Percentiles rank a stretch among this genome's conserved stretches.
Conservation (phyloP, 768 basidiomycete genomes). For the Tulasnella sp. region DNA sequence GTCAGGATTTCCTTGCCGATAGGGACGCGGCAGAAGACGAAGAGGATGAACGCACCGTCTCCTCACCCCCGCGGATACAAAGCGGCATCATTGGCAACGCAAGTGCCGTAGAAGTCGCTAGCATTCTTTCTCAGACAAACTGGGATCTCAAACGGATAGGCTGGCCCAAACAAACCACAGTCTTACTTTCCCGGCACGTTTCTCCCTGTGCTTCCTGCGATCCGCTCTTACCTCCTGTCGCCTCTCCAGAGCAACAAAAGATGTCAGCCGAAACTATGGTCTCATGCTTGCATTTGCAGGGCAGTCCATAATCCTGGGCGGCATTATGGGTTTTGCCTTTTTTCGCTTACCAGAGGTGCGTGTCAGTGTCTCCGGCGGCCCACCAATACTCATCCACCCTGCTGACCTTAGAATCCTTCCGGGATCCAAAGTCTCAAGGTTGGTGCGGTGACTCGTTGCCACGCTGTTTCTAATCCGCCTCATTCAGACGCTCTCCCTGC, state of each 20-base stretch:
- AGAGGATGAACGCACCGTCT: not conserved
- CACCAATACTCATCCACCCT: too few species aligned
- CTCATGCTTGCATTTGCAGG: conserved; percentile 16
- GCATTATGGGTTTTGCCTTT: conserved; percentile 32
- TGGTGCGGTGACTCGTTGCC: not conserved
- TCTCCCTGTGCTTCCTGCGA: not conserved
- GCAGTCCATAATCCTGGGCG: conserved; percentile 23
- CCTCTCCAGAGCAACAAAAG: conserved; percentile 13
- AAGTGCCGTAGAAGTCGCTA: conserved; percentile 1
- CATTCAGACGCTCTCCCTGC: conserved; percentile 25
- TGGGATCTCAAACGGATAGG: conserved; percentile 11
- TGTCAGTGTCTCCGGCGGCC: conserved; percentile 20
- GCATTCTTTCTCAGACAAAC: not conserved
- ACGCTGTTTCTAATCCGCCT: not conserved
- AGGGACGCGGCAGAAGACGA: not conserved
- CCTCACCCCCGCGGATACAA: not conserved
- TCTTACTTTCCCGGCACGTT: conserved; percentile 17
- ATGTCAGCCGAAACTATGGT: conserved; percentile 18
- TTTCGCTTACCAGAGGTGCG: conserved; percentile 28
- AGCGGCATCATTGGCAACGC: not conserved
- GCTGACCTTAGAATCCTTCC: conserved; percentile 22
- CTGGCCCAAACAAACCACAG: conserved; percentile 2
- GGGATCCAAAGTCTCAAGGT: conserved; percentile 31
- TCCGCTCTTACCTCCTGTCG: not conserved
- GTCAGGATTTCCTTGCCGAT: not conserved